Conservation (phyloP, 352 stramenopile genomes). For the Thalassiosira mediterranea region DNA sequence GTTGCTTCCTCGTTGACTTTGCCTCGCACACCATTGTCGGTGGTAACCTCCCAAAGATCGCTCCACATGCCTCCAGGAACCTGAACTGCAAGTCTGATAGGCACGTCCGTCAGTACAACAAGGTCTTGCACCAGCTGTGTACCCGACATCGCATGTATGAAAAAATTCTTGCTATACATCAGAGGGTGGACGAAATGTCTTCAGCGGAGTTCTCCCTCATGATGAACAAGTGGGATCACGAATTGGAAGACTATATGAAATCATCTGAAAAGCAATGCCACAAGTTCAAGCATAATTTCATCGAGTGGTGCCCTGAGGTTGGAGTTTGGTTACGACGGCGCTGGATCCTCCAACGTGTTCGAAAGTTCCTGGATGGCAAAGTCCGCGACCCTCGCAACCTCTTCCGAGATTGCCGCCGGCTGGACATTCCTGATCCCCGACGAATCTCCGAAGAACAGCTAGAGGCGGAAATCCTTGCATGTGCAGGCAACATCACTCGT, state of each 20-base stretch:
- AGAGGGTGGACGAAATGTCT: too few species aligned
- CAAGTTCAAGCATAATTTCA: neutral
- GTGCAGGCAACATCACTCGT: neutral
- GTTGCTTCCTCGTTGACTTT: conserved; percentile 7
- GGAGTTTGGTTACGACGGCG: neutral
- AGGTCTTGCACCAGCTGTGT: neutral
- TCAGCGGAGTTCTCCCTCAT: neutral
- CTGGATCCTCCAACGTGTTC: neutral
- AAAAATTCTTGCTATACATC: neutral
- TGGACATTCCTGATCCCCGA: neutral
- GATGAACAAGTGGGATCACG: conserved; percentile 14
- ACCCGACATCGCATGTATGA: neutral
- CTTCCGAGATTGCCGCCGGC: neutral
- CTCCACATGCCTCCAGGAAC: neutral
- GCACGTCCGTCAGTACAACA: neutral
- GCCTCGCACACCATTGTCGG: neutral
- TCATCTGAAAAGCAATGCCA: conserved; percentile 8
- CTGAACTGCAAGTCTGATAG: neutral
- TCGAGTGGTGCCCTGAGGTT: conserved; percentile 6
- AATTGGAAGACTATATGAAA: neutral
- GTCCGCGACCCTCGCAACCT: neutral
- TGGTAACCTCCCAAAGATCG: neutral
- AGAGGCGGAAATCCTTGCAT: neutral
- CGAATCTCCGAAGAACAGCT: neutral
- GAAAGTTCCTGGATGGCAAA: neutral